A percentile compares a stretch with the other conserved stretches of the same genome.
Evolutionary conservation across 2,329 filamentous ascomycete species (phyloP).

Genomic region (Paraphoma chrysanthemicola): DNA sequence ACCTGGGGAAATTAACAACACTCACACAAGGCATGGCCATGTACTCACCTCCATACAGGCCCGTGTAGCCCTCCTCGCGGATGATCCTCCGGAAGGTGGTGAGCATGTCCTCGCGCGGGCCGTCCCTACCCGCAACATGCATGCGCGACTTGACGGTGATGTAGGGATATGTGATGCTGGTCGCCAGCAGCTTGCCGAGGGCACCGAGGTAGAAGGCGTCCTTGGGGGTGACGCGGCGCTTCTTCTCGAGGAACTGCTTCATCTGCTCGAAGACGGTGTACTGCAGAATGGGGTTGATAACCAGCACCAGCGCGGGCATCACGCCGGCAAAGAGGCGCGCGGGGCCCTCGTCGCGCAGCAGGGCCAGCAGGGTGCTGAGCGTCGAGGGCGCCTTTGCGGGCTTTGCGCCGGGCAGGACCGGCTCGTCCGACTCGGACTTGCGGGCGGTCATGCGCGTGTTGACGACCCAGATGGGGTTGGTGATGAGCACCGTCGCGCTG

Average conservation of each 20-base stretch:
- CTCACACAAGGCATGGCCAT: not conserved
- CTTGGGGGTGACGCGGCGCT: slow-evolving; percentile 77
- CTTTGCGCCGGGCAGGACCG: slow-evolving; percentile 49
- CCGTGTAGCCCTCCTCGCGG: slow-evolving; percentile 86
- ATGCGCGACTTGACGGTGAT: slow-evolving; percentile 98
- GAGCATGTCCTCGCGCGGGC: slow-evolving; percentile 81
- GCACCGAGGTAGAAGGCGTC: slow-evolving; percentile 92
- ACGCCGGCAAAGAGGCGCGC: slow-evolving; percentile 89
- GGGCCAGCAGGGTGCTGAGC: slow-evolving; percentile 77
- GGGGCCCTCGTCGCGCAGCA: slow-evolving; percentile 85
- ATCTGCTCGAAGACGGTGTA: slow-evolving; percentile 99
- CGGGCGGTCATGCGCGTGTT: slow-evolving; percentile 98
- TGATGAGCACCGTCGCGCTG: slow-evolving; percentile 91
- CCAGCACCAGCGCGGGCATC: slow-evolving; percentile 87
- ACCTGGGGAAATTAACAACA: slow-evolving; percentile 59
- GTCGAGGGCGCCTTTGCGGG: slow-evolving; percentile 71
- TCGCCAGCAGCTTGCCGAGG: slow-evolving; percentile 92
- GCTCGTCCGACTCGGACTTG: slow-evolving; percentile 63
- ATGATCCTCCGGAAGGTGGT: slow-evolving; percentile 80
- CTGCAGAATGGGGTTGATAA: slow-evolving; percentile 97
- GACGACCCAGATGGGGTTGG: slow-evolving; percentile 98
- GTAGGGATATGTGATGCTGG: slow-evolving; percentile 94
- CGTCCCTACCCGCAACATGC: slow-evolving; percentile 82
- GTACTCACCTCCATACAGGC: slow-evolving; percentile 85
- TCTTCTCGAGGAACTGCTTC: slow-evolving; percentile 87